phyloP scores from a whole-genome alignment of 495 filamentous ascomycete species.

The Schizothecium vesticola region DNA sequence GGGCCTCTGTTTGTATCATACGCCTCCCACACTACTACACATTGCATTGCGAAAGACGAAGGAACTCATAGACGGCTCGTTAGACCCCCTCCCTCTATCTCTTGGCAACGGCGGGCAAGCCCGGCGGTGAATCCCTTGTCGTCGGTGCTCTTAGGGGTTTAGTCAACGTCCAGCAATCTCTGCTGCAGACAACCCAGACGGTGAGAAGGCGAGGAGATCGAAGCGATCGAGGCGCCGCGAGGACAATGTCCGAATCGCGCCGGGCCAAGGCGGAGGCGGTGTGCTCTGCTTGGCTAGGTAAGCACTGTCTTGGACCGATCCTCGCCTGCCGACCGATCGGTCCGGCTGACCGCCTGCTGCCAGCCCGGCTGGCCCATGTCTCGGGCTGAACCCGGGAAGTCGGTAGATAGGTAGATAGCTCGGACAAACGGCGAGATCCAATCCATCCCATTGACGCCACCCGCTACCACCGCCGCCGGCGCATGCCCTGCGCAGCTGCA shows the following conservation, averaged over 20 bases:
- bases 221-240: neutral
- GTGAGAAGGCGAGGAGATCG: too few species aligned
- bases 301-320: neutral
- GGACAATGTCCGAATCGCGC: neutral
- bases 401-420: neutral
- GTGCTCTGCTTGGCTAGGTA: neutral
- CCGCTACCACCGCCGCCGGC: neutral
- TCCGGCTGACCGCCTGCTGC: neutral
- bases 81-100: neutral
- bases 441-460: neutral
- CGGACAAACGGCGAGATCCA: neutral
- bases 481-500: neutral
- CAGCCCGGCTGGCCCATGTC: neutral
- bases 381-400: neutral
- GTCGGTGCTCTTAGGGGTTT: neutral
- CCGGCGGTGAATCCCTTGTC: neutral
- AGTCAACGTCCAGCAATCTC: neutral
- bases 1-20: slow-evolving; percentile 21
- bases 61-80: slow-evolving; percentile 9
- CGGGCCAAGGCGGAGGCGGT: neutral
- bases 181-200: neutral
- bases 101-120: neutral
- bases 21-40: slow-evolving; percentile 13
- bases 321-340: neutral
- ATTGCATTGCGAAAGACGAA: slow-evolving; percentile 11